phyloP scores from a whole-genome alignment of 257 asterid genomes.

The Ballota nigra region DNA sequence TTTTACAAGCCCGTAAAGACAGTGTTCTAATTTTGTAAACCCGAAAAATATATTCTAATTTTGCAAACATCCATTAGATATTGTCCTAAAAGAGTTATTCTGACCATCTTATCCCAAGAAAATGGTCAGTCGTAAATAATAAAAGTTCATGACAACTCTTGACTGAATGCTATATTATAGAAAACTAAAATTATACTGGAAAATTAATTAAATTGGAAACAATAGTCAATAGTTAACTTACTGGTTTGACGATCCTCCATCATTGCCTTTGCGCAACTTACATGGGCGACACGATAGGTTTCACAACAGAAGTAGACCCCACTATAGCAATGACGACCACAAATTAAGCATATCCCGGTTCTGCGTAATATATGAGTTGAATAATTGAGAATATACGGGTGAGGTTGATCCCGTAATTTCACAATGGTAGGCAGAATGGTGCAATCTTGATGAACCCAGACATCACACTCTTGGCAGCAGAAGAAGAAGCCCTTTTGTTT shows the following conservation, averaged over 20 bases:
- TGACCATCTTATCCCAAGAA: too few relatives aligned
- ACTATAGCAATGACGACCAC: not conserved
- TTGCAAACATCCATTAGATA: too few relatives aligned
- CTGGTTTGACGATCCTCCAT: not conserved
- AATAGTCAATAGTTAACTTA: not conserved
- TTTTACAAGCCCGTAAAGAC: too few relatives aligned
- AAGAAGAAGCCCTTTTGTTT: slow-evolving; percentile 1
- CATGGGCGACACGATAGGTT: accelerated
- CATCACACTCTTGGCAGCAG: not conserved
- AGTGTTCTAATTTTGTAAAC: too few relatives aligned
- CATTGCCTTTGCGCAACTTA: not conserved
- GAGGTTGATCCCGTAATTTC: not conserved
- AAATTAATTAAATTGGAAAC: too few relatives aligned
- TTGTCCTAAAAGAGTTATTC: too few relatives aligned
- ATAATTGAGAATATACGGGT: not conserved
- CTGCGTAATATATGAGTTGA: not conserved
- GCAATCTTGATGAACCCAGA: slow-evolving; percentile 15
- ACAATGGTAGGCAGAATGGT: not conserved
- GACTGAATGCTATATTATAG: too few relatives aligned
- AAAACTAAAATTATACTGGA: too few relatives aligned
- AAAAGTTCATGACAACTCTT: too few relatives aligned
- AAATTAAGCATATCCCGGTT: not conserved
- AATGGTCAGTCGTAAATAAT: too few relatives aligned
- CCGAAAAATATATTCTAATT: too few relatives aligned
- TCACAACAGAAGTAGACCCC: not conserved